Base-by-base conservation (phyloP, 768 basidiomycete genomes). In the Pulveroboletus sp. region DNA sequence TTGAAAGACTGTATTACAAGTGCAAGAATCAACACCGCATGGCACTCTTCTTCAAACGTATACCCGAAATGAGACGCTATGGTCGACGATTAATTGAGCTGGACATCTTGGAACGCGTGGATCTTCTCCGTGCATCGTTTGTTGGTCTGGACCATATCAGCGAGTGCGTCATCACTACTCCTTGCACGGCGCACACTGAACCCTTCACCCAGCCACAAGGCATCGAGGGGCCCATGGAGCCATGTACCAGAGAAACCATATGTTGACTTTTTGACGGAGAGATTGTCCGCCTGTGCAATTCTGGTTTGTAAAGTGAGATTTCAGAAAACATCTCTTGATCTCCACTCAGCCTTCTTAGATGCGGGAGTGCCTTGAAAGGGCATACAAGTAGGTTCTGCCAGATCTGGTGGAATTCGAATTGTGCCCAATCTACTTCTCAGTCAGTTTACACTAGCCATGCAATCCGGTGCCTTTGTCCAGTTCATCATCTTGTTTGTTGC, bases 1-100 rank as follows among this genome's bases (percentile, higher is more conserved):
- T 90, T 31, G 80, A 84, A 56, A 74, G 84, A 51, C 62, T 90
- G 2, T 84, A 83, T 62, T 90, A 91, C 69, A 88, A 87, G 57
- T 81, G 80, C 53, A 88, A 85, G 60, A 91, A 90, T 55, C 89
- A 92, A 74, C 67, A 67, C 39, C 60, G 65, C 36, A 47, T 37
- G 41, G 55, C 65, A 24, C 52, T 89, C 11, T 89, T 88, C 64
- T 90, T 87, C 85, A 58, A 56, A 38, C 80, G 80, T 25, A 70
- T 85, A 14, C 58, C 62, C 10, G 90, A 90, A 59, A 71, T 84
- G 17, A 74, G 84, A 52, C 75, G 80, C 45, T 79, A 53, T 25
- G 59, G 59, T 42, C 56, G 17, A 37, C 59, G 62, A 17, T 16
- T 64, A 9, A 42, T 23, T 21, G 62, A 53, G 11, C 0, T 62